These are phyloP conservation scores for Leishmania arabica DNA, from an alignment of 208 protist species.

Conservation along the genomic window DNA sequence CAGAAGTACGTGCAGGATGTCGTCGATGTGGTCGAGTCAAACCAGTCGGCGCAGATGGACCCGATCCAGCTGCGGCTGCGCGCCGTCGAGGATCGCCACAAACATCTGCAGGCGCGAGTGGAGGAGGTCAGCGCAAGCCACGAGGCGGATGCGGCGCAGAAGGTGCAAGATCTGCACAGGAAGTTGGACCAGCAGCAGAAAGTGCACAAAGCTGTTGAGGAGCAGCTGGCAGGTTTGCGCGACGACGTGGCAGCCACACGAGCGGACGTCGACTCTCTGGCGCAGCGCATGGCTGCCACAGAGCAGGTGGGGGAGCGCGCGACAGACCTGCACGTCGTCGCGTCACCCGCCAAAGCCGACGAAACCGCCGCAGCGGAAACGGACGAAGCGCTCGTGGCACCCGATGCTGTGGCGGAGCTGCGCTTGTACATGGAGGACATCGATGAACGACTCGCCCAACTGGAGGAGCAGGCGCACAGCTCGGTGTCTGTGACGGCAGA, in stretches of 20 bases:
- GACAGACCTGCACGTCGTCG: neutral
- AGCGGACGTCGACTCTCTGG: neutral
- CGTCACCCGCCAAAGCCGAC: neutral
- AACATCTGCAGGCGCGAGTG: constrained; percentile 8
- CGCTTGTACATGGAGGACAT: constrained; percentile 11
- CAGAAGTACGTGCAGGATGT: constrained; percentile 35
- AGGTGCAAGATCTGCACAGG: constrained; percentile 2
- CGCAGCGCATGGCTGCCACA: constrained; percentile 1
- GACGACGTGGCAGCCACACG: constrained; percentile 5
- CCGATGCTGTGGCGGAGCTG: constrained; percentile 3
- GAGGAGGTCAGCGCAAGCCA: constrained; percentile 17
- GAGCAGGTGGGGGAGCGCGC: constrained; percentile 3
- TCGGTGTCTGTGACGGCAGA: constrained; percentile 34
- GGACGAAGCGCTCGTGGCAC: neutral
- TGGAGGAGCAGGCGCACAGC: constrained; percentile 25
- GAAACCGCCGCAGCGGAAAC: neutral
- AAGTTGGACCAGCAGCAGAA: constrained; percentile 7
- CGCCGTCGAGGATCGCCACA: constrained; percentile 24
- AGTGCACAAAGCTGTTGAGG: constrained; percentile 1
- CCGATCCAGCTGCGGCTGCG: constrained; percentile 25
- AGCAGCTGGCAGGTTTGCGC: constrained; percentile 10
- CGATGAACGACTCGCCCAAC: constrained; percentile 18
- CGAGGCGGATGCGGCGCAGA: constrained; percentile 3
- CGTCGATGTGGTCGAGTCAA: constrained; percentile 23
- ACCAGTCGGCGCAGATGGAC: constrained; percentile 16